Evolutionary conservation across 2,329 filamentous ascomycete genomes (phyloP), one percentile per base, ranked within the genome.

Genomic region (Chaetomium sp.): DNA sequence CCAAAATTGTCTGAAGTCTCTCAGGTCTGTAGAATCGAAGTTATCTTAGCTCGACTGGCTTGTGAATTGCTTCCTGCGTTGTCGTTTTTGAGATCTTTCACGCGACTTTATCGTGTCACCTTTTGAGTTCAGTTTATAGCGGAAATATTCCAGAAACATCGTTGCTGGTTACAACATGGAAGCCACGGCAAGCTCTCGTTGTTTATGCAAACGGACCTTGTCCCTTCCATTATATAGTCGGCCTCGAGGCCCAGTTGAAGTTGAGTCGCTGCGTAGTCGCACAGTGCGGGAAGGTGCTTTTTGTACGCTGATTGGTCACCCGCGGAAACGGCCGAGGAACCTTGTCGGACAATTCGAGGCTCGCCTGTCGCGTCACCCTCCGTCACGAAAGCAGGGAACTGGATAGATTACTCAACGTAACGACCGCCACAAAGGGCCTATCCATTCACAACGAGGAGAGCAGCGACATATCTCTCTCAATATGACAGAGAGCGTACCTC

Each of bases 401-500:
- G 10, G 13, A 21, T 60, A 16, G 47, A 53, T 23, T 29, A 10
- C 27, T 35, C 21, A 21, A 38, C 38, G 27, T 56, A 27, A 49
- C 13, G 27, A 16, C 27, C 21, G 9, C 42, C 12, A 33, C 38
- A 7, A 31, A 25, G 6, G n/a, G 7, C 6, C 6, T 12, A 1
- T 23, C 12, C 2, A 7, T 25, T 12, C 0, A 35, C 6, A 16
- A 21, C 29, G 45, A 51, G 27, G 19, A 21, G 19, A 10, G 4
- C 19, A 23, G 8, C 5, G 47, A 13, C 25, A 23, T 27, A 25
- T 8, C 6, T 10, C 0, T 5, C 23, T 21, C 29, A 59, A 10
- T 38, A 66, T 66, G 65, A n/a, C 65, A 2, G 65, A 63, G n/a
- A 60, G 25, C 47, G 38, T 16, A 42, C 38, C 38, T 5, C 8